Evolutionary conservation across 2,329 filamentous ascomycete genomes (phyloP).

Genomic region (Sarocladium strictum): DNA sequence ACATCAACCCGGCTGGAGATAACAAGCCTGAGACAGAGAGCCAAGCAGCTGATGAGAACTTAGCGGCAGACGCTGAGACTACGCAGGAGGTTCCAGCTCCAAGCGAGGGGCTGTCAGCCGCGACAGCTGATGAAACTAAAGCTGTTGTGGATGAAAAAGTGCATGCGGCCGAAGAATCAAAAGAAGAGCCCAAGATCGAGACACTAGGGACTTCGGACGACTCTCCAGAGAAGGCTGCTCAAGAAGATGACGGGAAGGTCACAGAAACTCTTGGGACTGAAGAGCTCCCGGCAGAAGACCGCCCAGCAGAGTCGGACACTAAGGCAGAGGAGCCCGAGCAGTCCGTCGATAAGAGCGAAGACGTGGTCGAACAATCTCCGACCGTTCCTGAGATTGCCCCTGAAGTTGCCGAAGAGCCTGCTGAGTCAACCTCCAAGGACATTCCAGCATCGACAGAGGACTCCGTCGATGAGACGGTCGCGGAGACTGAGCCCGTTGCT

Average conservation of each 20-base stretch:
- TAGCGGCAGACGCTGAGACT: not conserved
- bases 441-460: too few relatives aligned
- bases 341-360: not conserved
- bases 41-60: not conserved
- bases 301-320: not conserved
- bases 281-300: too few relatives aligned
- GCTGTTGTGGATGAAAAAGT: not conserved
- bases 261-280: too few relatives aligned
- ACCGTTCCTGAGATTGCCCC: not conserved
- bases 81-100: not conserved
- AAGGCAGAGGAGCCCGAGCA: not conserved
- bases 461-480: not conserved
- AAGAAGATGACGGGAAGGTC: too few relatives aligned
- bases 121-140: not conserved
- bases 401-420: not conserved
- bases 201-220: not conserved
- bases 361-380: not conserved
- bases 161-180: too few relatives aligned
- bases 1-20: slow-evolving; percentile 11
- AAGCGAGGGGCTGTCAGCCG: not conserved
- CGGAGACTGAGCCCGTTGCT: not conserved
- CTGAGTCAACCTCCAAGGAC: not conserved
- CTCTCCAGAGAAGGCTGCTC: too few relatives aligned
- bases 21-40: slow-evolving; percentile 9
- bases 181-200: not conserved